These are phyloP conservation scores for Russula lepida DNA, from an alignment of 768 basidiomycete species.

Conservation along the genomic window DNA sequence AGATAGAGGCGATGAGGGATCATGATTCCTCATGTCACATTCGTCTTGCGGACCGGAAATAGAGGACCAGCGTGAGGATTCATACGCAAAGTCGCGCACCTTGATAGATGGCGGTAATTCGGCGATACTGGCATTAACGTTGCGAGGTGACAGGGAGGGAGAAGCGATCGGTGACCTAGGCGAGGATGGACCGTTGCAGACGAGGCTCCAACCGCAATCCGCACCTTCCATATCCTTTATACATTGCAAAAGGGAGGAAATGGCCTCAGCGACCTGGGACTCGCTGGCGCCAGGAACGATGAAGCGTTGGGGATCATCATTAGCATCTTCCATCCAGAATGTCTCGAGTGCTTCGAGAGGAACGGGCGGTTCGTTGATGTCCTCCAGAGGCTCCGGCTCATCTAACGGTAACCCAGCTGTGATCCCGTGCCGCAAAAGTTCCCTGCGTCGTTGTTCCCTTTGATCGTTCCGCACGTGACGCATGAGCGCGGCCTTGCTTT, in stretches of 20 bases:
- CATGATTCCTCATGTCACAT: neutral
- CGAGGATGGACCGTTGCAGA: conserved; percentile 4
- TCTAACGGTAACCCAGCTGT: conserved; percentile 5
- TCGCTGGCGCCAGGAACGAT: conserved; percentile 30
- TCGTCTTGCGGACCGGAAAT: neutral
- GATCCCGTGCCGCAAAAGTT: conserved; percentile 25
- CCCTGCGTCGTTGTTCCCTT: conserved; percentile 25
- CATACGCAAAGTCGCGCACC: conserved; percentile 26
- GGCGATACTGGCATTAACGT: neutral
- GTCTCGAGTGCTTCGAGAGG: conserved; percentile 29
- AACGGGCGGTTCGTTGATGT: conserved; percentile 29
- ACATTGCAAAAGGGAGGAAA: conserved; percentile 3
- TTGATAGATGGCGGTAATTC: conserved; percentile 17
- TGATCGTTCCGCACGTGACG: conserved; percentile 27
- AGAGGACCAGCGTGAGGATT: conserved; percentile 14
- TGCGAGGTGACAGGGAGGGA: neutral
- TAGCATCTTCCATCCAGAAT: conserved; percentile 31
- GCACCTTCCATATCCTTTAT: conserved; percentile 13
- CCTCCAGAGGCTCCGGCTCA: conserved; percentile 22
- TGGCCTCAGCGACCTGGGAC: neutral
- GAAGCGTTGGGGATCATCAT: conserved; percentile 29
- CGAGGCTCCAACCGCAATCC: conserved; percentile 12
- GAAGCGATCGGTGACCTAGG: conserved; percentile 5
- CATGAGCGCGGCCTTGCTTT: conserved; percentile 27
- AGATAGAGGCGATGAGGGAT: neutral